phyloP scores from a whole-genome alignment of 768 basidiomycete genomes.

The Kwoniella pini region DNA sequence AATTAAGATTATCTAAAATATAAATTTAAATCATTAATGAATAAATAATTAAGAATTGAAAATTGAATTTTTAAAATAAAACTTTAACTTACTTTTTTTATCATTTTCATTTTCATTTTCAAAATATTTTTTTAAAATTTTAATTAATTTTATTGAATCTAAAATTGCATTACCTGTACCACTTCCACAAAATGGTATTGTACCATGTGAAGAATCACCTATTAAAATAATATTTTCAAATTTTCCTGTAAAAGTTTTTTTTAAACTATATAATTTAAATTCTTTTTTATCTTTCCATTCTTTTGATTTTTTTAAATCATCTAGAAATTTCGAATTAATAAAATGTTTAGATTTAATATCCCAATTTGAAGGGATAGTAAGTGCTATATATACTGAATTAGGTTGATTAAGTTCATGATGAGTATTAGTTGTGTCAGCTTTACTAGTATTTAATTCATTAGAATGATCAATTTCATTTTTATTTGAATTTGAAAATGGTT shows the following conservation, averaged over 20 bases:
- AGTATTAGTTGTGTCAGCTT: background rate
- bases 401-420: too few species aligned
- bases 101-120: too few species aligned
- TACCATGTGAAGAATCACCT: slow-evolving; percentile 34
- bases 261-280: slow-evolving; percentile 7
- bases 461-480: too few species aligned
- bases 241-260: slow-evolving; percentile 12
- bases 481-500: too few species aligned
- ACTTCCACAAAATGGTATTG: slow-evolving; percentile 29
- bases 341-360: background rate
- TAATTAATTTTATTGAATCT: slow-evolving; percentile 26
- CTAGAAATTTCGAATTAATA: slow-evolving; percentile 8
- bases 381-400: slow-evolving; percentile 15
- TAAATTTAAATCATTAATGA: too few species aligned
- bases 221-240: slow-evolving; percentile 28
- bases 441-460: too few species aligned
- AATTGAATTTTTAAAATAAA: too few species aligned
- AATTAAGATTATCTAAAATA: too few species aligned
- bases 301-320: slow-evolving; percentile 1
- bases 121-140: background rate
- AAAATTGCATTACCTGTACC: slow-evolving; percentile 28
- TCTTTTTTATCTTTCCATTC: background rate
- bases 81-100: too few species aligned
- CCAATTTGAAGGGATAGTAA: slow-evolving; percentile 21
- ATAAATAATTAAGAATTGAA: too few species aligned